Evolutionary conservation across 495 filamentous ascomycete genomes (phyloP).

Genomic region (Daldinia bambusicola): DNA sequence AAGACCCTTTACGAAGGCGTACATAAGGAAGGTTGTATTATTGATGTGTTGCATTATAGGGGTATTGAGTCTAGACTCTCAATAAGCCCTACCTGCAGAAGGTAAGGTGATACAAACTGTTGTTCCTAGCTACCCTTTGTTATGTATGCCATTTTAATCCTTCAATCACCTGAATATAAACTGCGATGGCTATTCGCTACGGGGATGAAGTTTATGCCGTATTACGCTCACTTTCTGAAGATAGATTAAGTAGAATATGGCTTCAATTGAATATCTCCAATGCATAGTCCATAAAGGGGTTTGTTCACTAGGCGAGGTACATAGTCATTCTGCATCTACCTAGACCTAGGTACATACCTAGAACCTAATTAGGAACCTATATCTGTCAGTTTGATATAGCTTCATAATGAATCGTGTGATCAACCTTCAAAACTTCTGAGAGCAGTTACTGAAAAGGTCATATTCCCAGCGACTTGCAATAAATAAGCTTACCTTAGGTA

Average conservation of each 20-base stretch:
- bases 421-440: too few relatives aligned
- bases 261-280: not conserved
- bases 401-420: too few relatives aligned
- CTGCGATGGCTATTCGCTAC: not conserved
- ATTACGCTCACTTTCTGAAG: not conserved
- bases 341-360: too few relatives aligned
- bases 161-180: constrained; percentile 2
- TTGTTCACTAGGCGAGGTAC: too few relatives aligned
- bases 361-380: too few relatives aligned
- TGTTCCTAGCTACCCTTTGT: not conserved
- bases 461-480: too few relatives aligned
- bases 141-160: not conserved
- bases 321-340: too few relatives aligned
- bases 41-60: constrained; percentile 1
- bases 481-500: too few relatives aligned
- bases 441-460: too few relatives aligned
- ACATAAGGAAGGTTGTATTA: constrained; percentile 28
- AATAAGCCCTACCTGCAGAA: constrained; percentile 25
- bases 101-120: not conserved
- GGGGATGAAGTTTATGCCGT: not conserved
- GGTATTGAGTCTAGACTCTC: constrained; percentile 27
- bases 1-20: constrained; percentile 38
- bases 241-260: not conserved
- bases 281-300: too few relatives aligned
- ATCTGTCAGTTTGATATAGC: too few relatives aligned